phyloP scores from a whole-genome alignment of 139 green algal species.

The Asterochloris erici region DNA sequence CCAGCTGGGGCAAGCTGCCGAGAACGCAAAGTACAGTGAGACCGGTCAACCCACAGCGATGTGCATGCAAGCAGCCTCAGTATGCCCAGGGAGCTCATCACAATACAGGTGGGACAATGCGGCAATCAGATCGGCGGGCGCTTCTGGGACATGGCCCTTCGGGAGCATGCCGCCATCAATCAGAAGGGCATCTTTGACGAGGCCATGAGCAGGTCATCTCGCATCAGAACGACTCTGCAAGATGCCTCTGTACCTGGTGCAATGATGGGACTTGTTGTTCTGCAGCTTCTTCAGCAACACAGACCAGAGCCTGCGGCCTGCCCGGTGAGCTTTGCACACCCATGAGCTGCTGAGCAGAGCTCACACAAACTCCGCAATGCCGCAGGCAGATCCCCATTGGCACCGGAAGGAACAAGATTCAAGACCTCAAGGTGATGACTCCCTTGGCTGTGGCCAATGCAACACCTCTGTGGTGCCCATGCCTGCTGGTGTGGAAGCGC shows the following conservation, averaged over 20 bases:
- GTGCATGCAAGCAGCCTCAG: too few species aligned
- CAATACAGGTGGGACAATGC: constrained; percentile 90
- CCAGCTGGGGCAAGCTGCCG: too few species aligned
- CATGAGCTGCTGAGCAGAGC: not conserved
- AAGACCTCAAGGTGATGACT: constrained; percentile 58
- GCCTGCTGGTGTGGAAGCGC: too few species aligned
- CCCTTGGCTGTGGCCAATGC: too few species aligned
- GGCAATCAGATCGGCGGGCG: constrained; percentile 92
- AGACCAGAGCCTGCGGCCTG: constrained; percentile 55
- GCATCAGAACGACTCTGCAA: not conserved
- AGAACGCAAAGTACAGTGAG: too few species aligned
- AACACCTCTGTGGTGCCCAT: too few species aligned
- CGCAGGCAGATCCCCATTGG: constrained; percentile 55
- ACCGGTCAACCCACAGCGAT: too few species aligned
- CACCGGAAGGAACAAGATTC: constrained; percentile 44
- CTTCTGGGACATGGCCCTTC: constrained; percentile 82
- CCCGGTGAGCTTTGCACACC: constrained; percentile 19
- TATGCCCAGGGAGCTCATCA: constrained; percentile 82
- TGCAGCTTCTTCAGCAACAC: constrained; percentile 81
- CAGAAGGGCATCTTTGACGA: constrained; percentile 62
- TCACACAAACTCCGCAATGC: not conserved
- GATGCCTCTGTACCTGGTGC: not conserved
- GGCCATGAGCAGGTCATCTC: constrained; percentile 59
- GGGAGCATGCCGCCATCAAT: constrained; percentile 77
- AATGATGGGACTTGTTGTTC: not conserved